Percentiles rank a stretch among this genome's conserved stretches.
These are phyloP conservation scores for Cladosporium sp. DNA, from an alignment of 2,329 filamentous ascomycete genomes.

Conservation along the genomic window DNA sequence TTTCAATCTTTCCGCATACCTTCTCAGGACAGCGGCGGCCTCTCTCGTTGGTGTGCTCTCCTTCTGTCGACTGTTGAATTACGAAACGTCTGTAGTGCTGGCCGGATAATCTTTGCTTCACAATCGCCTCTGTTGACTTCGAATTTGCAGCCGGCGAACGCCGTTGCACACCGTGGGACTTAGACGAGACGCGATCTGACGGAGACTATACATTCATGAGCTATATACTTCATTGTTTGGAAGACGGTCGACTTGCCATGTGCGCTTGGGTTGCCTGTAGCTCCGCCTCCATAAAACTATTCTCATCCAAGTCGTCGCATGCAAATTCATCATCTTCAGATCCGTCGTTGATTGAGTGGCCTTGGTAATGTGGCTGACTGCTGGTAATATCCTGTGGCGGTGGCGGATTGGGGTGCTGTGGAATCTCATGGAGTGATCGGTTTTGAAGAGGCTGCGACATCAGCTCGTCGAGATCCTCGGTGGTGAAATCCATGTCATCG, in stretches of 20 bases:
- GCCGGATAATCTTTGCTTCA: background rate
- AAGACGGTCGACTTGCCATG: slow-evolving; percentile 32
- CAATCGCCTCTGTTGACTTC: background rate
- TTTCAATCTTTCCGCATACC: slow-evolving; percentile 25
- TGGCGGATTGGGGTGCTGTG: slow-evolving; percentile 24
- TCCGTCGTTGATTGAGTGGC: slow-evolving; percentile 9
- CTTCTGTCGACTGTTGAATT: slow-evolving; percentile 66
- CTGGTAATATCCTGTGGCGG: background rate
- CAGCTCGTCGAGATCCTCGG: slow-evolving; percentile 53
- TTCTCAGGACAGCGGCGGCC: slow-evolving; percentile 54
- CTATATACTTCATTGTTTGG: slow-evolving; percentile 26
- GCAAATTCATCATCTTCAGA: slow-evolving; percentile 65
- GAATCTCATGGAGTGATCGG: slow-evolving; percentile 42
- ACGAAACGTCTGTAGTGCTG: slow-evolving; percentile 56
- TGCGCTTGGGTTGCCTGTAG: slow-evolving; percentile 64
- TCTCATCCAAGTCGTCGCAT: slow-evolving; percentile 63
- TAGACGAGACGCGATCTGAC: slow-evolving; percentile 18
- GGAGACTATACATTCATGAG: slow-evolving; percentile 28
- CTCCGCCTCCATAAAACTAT: slow-evolving; percentile 60
- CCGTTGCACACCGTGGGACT: background rate
- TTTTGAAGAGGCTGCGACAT: slow-evolving; percentile 37
- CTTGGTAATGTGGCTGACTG: background rate
- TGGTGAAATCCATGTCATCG: slow-evolving; percentile 45
- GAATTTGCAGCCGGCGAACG: background rate
- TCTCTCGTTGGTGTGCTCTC: slow-evolving; percentile 58